A percentile compares a stretch with the other conserved stretches of the same genome.
Conservation (phyloP, 2,329 filamentous ascomycete genomes). For the Fusarium burgessii region DNA sequence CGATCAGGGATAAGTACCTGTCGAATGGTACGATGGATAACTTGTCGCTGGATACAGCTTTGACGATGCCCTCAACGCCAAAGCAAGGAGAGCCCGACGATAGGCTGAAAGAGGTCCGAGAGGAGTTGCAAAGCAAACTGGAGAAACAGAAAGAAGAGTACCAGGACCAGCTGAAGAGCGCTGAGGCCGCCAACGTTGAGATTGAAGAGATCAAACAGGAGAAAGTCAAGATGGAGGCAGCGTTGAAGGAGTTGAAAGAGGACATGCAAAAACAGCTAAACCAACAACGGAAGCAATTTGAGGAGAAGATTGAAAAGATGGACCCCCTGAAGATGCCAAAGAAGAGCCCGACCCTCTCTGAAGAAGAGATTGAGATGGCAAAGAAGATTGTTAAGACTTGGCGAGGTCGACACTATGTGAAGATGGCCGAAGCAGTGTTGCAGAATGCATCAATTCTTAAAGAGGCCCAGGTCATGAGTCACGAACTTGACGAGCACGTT, state of each 20-base stretch:
- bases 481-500: slow-evolving; percentile 91
- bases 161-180: slow-evolving; percentile 79
- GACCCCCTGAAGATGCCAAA: slow-evolving; percentile 72
- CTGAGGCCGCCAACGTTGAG: slow-evolving; percentile 80
- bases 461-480: slow-evolving; percentile 97
- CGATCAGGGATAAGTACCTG: slow-evolving; percentile 92
- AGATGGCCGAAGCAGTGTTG: slow-evolving; percentile 91
- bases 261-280: slow-evolving; percentile 90
- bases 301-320: slow-evolving; percentile 84
- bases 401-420: slow-evolving; percentile 87
- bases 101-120: slow-evolving; percentile 77
- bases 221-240: slow-evolving; percentile 87
- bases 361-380: slow-evolving; percentile 78
- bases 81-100: slow-evolving; percentile 82
- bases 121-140: slow-evolving; percentile 85
- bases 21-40: slow-evolving; percentile 96
- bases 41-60: slow-evolving; percentile 91
- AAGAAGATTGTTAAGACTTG: slow-evolving; percentile 77
- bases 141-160: slow-evolving; percentile 88
- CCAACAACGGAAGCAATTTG: slow-evolving; percentile 85
- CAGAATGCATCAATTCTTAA: slow-evolving; percentile 90
- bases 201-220: slow-evolving; percentile 86
- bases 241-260: slow-evolving; percentile 79
- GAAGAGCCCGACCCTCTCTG: slow-evolving; percentile 73
- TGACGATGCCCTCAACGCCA: slow-evolving; percentile 95